Base-by-base conservation (phyloP, 2,329 filamentous ascomycete genomes). In the Daldinia sp. region DNA sequence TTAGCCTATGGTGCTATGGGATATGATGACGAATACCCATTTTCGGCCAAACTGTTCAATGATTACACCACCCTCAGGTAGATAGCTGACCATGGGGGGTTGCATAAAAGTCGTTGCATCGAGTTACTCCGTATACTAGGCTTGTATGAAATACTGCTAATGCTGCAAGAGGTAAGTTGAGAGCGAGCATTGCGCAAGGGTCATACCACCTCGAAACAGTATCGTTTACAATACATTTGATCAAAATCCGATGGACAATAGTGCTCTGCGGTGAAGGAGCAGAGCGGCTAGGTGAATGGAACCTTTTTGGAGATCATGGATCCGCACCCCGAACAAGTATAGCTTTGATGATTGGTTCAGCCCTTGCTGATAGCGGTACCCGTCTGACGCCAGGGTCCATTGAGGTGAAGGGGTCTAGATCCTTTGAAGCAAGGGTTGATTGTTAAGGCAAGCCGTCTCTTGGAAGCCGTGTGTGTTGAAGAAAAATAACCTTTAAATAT, bases 391-490 rank as follows among this genome's bases (percentile, higher is more conserved):
- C 41, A 41, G 55, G 23, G 60, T 48, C 51, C 28, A 28, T 51
- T 46, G 62, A 59, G 51, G 51, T 62, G 60, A 68, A 71, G 69
- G 69, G 69, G 59, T 71, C 66, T 63, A 57, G 66, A 71, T 71
- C 69, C 69, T 71, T 69, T 63, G 2, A 39, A 51, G 56, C 65
- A 41, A 39, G 65, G 68, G 39, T 53, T 54, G 18, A 37, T 51
- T 26, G 20, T 41, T n/a, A 26, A 51, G 37, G 35, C 28, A 55
- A 39, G n/a, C 44, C 44, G 39, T 44, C 15, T 54, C 50, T 50
- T 4, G 4, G 51, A 23, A 37, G 28, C 46, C 26, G 26, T 39
- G 26, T 3, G 12, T 37, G n/a, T 51, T 48, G 44, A 13, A 20
- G 20, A 26, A 42, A 18, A 18, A 28, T 2, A 5, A 15, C 9